Percentiles rank a stretch among this genome's conserved stretches.
Conservation (phyloP, 176 grass and related monocot genomes). For the Triticum dicoccoides region DNA sequence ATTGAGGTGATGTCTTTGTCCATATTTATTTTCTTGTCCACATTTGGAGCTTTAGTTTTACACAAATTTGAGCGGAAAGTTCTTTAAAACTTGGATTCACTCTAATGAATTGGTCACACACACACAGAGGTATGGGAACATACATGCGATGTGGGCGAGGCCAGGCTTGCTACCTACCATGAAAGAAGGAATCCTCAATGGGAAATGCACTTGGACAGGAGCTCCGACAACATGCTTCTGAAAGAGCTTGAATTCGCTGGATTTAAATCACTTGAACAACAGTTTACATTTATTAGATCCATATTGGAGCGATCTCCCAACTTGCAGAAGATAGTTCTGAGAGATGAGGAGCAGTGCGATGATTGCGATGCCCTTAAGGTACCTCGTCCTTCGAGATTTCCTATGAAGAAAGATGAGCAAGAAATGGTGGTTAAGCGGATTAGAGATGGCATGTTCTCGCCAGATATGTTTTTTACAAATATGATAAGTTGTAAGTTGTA, state of each 20-base stretch:
- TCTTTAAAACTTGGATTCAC: neutral
- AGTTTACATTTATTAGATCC: neutral
- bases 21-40: neutral
- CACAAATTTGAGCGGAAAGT: neutral
- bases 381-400: neutral
- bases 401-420: neutral
- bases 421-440: neutral
- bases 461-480: neutral
- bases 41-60: neutral
- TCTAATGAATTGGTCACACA: neutral
- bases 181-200: neutral
- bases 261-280: neutral
- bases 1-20: neutral
- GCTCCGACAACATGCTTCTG: neutral
- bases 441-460: neutral
- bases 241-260: neutral
- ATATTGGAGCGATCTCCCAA: neutral
- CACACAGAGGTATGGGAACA: neutral
- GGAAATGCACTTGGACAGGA: neutral
- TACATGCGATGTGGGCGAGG: neutral
- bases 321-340: neutral
- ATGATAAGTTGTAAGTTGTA: neutral
- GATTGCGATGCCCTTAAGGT: neutral
- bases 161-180: neutral
- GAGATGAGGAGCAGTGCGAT: neutral